Evolutionary conservation across 2,329 filamentous ascomycete species (phyloP).

Genomic region (Fusarium globosum): DNA sequence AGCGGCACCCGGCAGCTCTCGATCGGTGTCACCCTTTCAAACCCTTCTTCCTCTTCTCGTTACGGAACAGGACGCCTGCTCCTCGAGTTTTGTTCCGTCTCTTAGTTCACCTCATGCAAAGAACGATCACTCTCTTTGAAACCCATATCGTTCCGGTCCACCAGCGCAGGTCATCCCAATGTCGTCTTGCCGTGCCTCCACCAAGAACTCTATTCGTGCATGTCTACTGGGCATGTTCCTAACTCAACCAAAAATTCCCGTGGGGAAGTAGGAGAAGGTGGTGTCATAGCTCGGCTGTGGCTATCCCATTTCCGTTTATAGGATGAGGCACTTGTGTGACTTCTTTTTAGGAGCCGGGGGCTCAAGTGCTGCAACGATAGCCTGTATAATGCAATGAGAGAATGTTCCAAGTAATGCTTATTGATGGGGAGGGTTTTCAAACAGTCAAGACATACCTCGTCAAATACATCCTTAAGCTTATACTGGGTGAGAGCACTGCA

Average conservation of each 20-base stretch:
- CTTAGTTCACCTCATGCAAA: constrained; percentile 34
- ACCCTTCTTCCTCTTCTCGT: constrained; percentile 27
- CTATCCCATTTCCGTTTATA: constrained; percentile 57
- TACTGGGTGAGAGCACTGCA: constrained; percentile 98
- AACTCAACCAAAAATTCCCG: constrained; percentile 16
- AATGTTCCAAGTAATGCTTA: not conserved
- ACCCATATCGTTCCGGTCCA: constrained; percentile 20
- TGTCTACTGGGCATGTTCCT: constrained; percentile 24
- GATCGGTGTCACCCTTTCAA: constrained; percentile 20
- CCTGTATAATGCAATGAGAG: constrained; percentile 64
- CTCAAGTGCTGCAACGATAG: constrained; percentile 94
- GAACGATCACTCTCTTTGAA: constrained; percentile 27
- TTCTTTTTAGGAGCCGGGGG: constrained; percentile 86
- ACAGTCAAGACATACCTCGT: constrained; percentile 76
- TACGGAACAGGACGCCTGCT: constrained; percentile 38
- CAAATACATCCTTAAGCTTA: constrained; percentile 99
- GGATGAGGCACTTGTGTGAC: constrained; percentile 74
- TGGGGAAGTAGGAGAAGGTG: constrained; percentile 27
- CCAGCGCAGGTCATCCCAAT: constrained; percentile 25
- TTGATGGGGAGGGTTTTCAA: not conserved
- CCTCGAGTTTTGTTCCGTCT: constrained; percentile 40
- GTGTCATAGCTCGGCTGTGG: constrained; percentile 19
- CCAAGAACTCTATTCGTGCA: constrained; percentile 33
- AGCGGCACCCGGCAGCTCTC: constrained; percentile 17
- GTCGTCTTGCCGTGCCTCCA: constrained; percentile 25